Base-by-base conservation (phyloP, 2,329 filamentous ascomycete genomes). In the Penicillium sp. region DNA sequence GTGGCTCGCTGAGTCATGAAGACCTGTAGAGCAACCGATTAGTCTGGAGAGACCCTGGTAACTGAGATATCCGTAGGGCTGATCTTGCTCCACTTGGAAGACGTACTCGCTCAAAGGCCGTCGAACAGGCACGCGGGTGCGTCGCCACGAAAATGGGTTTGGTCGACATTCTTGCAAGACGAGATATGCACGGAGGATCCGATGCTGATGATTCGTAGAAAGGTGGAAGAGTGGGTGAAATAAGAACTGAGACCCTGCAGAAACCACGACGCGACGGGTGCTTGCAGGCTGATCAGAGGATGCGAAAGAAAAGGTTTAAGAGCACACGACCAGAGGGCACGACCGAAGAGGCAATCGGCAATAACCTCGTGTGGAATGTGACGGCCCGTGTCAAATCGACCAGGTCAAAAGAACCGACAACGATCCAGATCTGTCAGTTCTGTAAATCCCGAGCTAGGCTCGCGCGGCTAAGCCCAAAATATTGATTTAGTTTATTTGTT, bases 71-170 rank as follows among this genome's bases (percentile, higher is more conserved):
- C n/a, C 38, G n/a, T 8, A n/a, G 14, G 14, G 43, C 43, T 28
- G 22, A 47, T 31, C 25, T n/a, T 7, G 43, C 43, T 31, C n/a
- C 10, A n/a, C 5, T 12, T 35, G 17, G 45, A 10, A 8, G 20
- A 49, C 84, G 73, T 83, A 96, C 94, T 78, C 94, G 85, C 82
- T 99, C 95, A 80, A 98, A 99, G 34, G 95, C 95, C 51, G 95
- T 98, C 58, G 93, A 97, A 82, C 93, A 97, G 65, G 94, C 92
- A 78, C 95, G 85, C 38, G 95, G 95, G 78, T 98, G 94, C 70
- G 95, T 98, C 59, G 89, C 92, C 71, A 95, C 88, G 76, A 98
- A 98, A 76, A 98, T 91, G 41, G 91, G 90, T 73, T 88, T 95
- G 75, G 80, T 84, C 68, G 89, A 87, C 90, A 92, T 93, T 31